These are phyloP conservation scores for Moesziomyces sp. DNA, from an alignment of 1,284 basidiomycete genomes.

Conservation along the genomic window DNA sequence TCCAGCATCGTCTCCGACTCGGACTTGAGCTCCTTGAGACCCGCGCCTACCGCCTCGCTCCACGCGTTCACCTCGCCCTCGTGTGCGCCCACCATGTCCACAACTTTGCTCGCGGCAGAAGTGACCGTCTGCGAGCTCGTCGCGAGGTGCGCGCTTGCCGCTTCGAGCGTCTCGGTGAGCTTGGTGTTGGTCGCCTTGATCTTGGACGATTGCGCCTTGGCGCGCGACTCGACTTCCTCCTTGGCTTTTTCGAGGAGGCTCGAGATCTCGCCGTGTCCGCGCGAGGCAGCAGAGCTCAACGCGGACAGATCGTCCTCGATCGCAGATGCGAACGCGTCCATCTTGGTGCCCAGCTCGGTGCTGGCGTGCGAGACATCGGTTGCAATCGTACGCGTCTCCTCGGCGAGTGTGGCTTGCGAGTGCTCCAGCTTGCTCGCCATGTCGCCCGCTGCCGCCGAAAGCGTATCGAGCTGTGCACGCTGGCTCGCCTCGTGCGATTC, in stretches of 20 bases:
- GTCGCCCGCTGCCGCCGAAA: conserved; percentile 5
- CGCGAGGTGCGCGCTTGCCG: conserved; percentile 6
- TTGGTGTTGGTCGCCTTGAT: conserved; percentile 38
- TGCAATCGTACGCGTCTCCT: conserved; percentile 12
- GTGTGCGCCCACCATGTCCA: conserved; percentile 6
- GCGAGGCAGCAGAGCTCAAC: conserved; percentile 5
- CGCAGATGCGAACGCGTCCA: conserved; percentile 38
- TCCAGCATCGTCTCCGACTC: conserved; percentile 31
- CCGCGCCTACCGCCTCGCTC: conserved; percentile 11
- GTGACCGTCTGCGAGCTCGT: conserved; percentile 11
- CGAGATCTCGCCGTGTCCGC: conserved; percentile 12
- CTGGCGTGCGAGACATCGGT: conserved; percentile 25
- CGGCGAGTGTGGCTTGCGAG: conserved; percentile 9
- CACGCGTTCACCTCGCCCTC: conserved; percentile 10
- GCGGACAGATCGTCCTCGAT: conserved; percentile 39
- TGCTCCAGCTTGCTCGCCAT: conserved; percentile 21
- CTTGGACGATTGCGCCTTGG: conserved; percentile 35
- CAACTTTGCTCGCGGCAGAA: conserved; percentile 2
- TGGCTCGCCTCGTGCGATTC: conserved; percentile 20
- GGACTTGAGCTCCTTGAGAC: conserved; percentile 12
- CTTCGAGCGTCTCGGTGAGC: conserved; percentile 33
- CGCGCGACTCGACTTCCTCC: conserved; percentile 26
- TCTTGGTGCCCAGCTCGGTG: conserved; percentile 29
- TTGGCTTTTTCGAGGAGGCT: conserved; percentile 7
- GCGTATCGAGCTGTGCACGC: conserved; percentile 7